phyloP scores from a whole-genome alignment of 805 yeast species.

The Ascoidea tarda region DNA sequence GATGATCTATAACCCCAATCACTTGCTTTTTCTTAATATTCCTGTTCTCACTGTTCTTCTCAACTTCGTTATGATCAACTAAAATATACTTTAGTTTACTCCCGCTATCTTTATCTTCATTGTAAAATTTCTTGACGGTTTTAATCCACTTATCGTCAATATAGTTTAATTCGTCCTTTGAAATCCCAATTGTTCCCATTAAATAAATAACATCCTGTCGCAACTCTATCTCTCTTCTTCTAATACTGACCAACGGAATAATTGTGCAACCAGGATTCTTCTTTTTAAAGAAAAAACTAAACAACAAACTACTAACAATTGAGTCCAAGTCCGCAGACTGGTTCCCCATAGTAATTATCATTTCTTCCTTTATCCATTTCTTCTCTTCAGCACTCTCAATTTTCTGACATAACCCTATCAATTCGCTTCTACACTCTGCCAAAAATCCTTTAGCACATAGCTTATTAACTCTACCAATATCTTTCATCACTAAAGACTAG shows the following conservation, averaged over 20 bases:
- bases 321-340: conserved; percentile 59
- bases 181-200: conserved; percentile 31
- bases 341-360: conserved; percentile 4
- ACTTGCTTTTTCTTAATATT: conserved; percentile 20
- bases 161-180: conserved; percentile 38
- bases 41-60: conserved; percentile 33
- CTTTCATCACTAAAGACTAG: too few relatives aligned
- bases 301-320: conserved; percentile 59
- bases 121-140: conserved; percentile 8
- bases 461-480: too few relatives aligned
- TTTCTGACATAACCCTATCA: too few relatives aligned
- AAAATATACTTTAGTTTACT: conserved; percentile 31
- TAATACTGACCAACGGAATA: conserved; percentile 69
- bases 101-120: conserved; percentile 4
- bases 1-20: conserved; percentile 73
- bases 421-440: too few relatives aligned
- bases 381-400: too few relatives aligned
- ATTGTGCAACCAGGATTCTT: conserved; percentile 19
- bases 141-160: conserved; percentile 39
- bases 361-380: background rate
- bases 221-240: conserved; percentile 45
- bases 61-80: conserved; percentile 69
- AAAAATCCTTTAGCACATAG: too few relatives aligned
- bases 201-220: conserved; percentile 59
- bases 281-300: conserved; percentile 41